Evolutionary conservation across 2,329 filamentous ascomycete genomes (phyloP).

Genomic region (Thielaviopsis ethacetica): DNA sequence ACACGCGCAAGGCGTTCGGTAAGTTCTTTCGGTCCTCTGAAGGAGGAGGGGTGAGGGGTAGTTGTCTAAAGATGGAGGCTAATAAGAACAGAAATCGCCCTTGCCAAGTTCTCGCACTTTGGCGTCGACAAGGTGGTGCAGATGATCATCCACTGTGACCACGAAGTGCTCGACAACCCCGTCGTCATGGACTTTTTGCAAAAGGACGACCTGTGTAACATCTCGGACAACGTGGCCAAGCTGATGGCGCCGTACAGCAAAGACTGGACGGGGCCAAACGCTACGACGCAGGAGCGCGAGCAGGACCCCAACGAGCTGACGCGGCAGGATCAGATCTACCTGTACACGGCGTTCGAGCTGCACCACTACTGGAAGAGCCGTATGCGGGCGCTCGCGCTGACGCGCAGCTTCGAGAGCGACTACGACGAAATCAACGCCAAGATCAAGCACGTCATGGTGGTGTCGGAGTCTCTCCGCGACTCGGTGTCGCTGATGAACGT

Average conservation of each 20-base stretch:
- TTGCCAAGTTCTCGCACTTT: slow-evolving; percentile 81
- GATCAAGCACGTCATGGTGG: slow-evolving; percentile 68
- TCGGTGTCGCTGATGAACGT: slow-evolving; percentile 93
- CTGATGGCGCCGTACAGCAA: slow-evolving; percentile 89
- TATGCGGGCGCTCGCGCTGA: slow-evolving; percentile 79
- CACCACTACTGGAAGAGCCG: slow-evolving; percentile 98
- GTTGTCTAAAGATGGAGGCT: too few species aligned
- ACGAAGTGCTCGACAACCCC: slow-evolving; percentile 68
- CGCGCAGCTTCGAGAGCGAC: slow-evolving; percentile 67
- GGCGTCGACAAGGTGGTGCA: slow-evolving; percentile 72
- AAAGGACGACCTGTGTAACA: slow-evolving; percentile 80
- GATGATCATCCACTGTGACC: slow-evolving; percentile 92
- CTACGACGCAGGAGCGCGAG: slow-evolving; percentile 53
- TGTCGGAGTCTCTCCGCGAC: slow-evolving; percentile 78
- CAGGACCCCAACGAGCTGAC: slow-evolving; percentile 79
- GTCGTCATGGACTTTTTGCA: slow-evolving; percentile 96
- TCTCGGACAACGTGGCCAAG: slow-evolving; percentile 81
- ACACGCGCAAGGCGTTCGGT: slow-evolving; percentile 77
- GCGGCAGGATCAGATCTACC: slow-evolving; percentile 85
- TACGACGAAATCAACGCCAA: slow-evolving; percentile 84
- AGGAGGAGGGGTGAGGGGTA: too few species aligned
- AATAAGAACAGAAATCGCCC: slow-evolving; percentile 52
- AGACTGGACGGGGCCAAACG: slow-evolving; percentile 62
- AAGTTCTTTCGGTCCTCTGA: slow-evolving; percentile 22
- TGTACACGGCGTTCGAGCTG: slow-evolving; percentile 83